Base-by-base conservation (phyloP, 495 filamentous ascomycete species). In the Aspergillus sparsus region DNA sequence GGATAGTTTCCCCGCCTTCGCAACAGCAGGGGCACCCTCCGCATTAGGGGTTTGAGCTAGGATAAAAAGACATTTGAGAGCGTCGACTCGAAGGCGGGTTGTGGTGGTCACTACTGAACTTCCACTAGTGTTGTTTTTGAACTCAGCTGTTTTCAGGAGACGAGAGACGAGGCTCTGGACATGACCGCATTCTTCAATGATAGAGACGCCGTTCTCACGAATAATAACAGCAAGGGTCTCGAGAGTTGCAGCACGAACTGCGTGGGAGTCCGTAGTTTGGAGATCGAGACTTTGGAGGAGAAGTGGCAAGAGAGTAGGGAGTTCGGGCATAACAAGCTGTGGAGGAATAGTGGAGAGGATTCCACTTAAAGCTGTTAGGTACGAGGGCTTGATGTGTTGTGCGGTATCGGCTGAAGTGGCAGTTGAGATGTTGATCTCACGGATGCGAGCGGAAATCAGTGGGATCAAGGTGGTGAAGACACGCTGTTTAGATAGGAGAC, bases 271-370 rank as follows among this genome's bases (percentile, higher is more conserved):
- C 11, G 70, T 61, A 6, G 82, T 75, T 53, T 77, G 71, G 37
- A 90, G 80, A 58, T 90, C 87, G n/a, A 91, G 77, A 49, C 77
- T 82, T 66, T 90, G 88, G 4, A 91, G 80, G 45, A 91, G 81
- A n/a, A 89, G 80, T 0, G 88, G 86, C 6, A 86, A 74, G 16
- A 91, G 74, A 15, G 77, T 77, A 16, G 76, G 77, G 9, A 91
- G 76, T 62, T 86, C 80, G 1, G 83, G 79, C 62, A 84, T 77
- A 18, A 89, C 81, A 45, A 91, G 76, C 15, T 71, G 61, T 21
- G 85, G 82, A 9, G 87, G 79, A 33, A 87, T 80, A 58, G 82
- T 81, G 56, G 79, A 79, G 41, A 91, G 79, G 39, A 91, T 80
- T 3, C 85, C 84, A 0, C 84, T 83, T 12, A 90, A 78, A 18